These are phyloP conservation scores for Penicillium taxi DNA, from an alignment of 495 filamentous ascomycete species.

Conservation along the genomic window DNA sequence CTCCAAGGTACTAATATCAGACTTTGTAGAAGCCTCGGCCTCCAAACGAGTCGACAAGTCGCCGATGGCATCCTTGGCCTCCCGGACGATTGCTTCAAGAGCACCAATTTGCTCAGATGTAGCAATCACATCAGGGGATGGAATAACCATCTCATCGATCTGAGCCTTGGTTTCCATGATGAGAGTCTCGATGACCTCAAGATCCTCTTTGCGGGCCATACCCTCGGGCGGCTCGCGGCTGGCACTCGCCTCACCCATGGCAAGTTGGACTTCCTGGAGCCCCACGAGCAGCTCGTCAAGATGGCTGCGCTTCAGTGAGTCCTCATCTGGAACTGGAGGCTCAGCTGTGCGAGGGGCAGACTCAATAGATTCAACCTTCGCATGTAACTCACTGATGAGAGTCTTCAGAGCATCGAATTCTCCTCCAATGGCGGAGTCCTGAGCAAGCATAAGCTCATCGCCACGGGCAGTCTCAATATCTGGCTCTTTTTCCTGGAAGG, in stretches of 20 bases:
- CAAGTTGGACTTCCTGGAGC: conserved; percentile 51
- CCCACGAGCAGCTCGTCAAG: conserved; percentile 52
- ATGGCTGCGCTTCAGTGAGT: conserved; percentile 48
- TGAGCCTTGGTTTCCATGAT: conserved; percentile 76
- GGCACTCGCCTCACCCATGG: conserved; percentile 39
- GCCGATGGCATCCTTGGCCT: conserved; percentile 62
- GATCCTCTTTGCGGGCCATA: conserved; percentile 61
- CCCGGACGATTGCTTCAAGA: conserved; percentile 59
- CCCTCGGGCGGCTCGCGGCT: conserved; percentile 25
- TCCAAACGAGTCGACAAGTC: conserved; percentile 52
- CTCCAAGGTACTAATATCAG: conserved; percentile 70
- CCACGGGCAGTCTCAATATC: conserved; percentile 35
- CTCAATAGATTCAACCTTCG: conserved; percentile 77
- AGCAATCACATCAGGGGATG: conserved; percentile 49
- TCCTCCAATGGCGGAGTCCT: conserved; percentile 44
- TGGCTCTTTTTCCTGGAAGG: conserved; percentile 25
- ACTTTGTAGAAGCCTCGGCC: conserved; percentile 56
- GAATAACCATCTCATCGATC: conserved; percentile 67
- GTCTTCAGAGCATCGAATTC: conserved; percentile 78
- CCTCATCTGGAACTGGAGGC: conserved; percentile 34
- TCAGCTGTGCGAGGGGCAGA: conserved; percentile 40
- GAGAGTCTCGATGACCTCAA: conserved; percentile 80
- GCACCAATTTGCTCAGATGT: conserved; percentile 69
- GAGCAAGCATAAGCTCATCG: conserved; percentile 51
- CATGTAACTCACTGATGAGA: conserved; percentile 70